Evolutionary conservation across 495 filamentous ascomycete genomes (phyloP).

Genomic region (Trichoderma parareesei): DNA sequence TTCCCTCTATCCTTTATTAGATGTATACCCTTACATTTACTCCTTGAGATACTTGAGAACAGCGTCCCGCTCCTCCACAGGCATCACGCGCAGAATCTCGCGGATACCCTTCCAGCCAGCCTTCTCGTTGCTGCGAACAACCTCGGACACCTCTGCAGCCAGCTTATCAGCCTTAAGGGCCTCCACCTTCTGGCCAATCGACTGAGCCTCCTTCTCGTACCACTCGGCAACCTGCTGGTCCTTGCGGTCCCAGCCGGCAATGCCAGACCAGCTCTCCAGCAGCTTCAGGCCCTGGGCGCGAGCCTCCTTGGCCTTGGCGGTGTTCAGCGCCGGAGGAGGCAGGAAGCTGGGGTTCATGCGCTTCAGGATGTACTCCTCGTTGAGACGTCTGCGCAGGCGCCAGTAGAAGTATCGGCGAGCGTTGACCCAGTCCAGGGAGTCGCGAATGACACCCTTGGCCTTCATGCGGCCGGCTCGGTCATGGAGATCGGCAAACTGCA

Average conservation of each 20-base stretch:
- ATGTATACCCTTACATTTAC: conserved; percentile 9
- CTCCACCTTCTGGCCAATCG: conserved; percentile 71
- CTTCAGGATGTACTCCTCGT: conserved; percentile 92
- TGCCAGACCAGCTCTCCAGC: conserved; percentile 68
- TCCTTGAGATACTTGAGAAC: conserved; percentile 62
- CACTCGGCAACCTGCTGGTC: conserved; percentile 83
- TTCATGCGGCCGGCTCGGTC: conserved; percentile 96
- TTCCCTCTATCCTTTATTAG: neutral
- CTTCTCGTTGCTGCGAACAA: conserved; percentile 62
- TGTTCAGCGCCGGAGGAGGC: conserved; percentile 34
- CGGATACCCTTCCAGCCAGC: conserved; percentile 81
- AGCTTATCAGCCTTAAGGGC: conserved; percentile 66
- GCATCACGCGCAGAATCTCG: conserved; percentile 75
- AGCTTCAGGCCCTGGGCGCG: conserved; percentile 57
- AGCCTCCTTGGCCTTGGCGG: conserved; percentile 33
- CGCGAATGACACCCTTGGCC: conserved; percentile 89
- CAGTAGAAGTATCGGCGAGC: conserved; percentile 99
- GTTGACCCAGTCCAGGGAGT: conserved; percentile 74
- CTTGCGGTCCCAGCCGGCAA: conserved; percentile 62
- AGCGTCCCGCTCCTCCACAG: conserved; percentile 79
- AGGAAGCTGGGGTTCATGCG: conserved; percentile 57
- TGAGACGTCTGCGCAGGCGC: conserved; percentile 92
- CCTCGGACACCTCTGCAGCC: conserved; percentile 64
- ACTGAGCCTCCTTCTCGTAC: conserved; percentile 94
- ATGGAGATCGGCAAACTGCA: conserved; percentile 95